Evolutionary conservation across 2,329 filamentous ascomycete species (phyloP), one percentile per base, ranked within the genome.

Genomic region (Aureobasidium melanogenum): DNA sequence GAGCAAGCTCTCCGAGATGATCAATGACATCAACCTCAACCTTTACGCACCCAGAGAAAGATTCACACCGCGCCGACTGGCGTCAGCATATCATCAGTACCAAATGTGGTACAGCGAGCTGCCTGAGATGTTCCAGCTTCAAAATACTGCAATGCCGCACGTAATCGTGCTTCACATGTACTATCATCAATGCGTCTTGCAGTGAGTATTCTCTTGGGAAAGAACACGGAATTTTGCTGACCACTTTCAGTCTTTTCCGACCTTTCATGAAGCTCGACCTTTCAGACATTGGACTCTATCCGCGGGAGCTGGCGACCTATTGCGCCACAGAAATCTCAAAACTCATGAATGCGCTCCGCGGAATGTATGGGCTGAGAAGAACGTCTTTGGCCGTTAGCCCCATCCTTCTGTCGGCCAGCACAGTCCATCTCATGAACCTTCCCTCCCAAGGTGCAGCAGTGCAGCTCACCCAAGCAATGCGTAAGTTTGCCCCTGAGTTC

Each of bases 121-220:
- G 63, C 88, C 88, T 0, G 79, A 83, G 62, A 80, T 83, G 1
- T 75, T 91, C 54, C 78, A 82, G 24, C 72, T 90, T 3, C 84
- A 84, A 1, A 82, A 87, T 63, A 88, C 86, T 66, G 88, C 88
- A 57, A 87, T 87, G 3, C 87, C 88, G 12, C 85, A 88, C 48
- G 86, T 90, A 38, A 74, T 91, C 22, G 86, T 88, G 63, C 81
- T 88, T 39, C 71, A 73, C 63, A 72, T 73, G 69, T 72, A 71
- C 51, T 72, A 72, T 48, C 68, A 72, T 58, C 68, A 68, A 12
- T 70, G 68, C 60, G 68, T 73, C 2, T 57, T 73, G 43, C 88
- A 91, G 88, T 90, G 77, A 78, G 88, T 80, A 84, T 88, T 64
- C 88, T 88, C 68, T 82, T 88, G 67, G 86, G 85, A 64, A 32